Evolutionary conservation across 73 alveolate genomes (phyloP).

Genomic region (Uronychia binucleata): DNA sequence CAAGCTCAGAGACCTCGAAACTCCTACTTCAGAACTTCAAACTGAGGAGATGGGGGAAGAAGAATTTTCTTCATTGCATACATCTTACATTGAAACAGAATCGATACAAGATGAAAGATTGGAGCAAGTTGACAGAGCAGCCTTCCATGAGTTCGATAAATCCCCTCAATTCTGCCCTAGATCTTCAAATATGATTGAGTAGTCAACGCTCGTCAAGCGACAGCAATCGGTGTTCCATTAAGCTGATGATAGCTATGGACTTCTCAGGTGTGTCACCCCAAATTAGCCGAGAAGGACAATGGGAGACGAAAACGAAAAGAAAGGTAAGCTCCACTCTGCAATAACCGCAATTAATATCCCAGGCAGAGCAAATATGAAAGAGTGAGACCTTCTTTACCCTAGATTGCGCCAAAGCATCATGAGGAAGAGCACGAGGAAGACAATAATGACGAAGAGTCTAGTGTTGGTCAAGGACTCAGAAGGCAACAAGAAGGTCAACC

Average conservation of each 20-base stretch:
- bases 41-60: neutral
- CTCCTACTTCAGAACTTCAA: neutral
- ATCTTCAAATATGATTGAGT: neutral
- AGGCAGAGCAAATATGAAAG: neutral
- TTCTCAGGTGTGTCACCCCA: neutral
- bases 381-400: neutral
- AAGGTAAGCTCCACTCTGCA: neutral
- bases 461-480: constrained; percentile 17
- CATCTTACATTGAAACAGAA: neutral
- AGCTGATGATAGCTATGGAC: too few species aligned
- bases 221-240: too few species aligned
- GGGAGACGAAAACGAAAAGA: neutral
- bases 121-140: neutral
- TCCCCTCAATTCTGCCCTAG: neutral
- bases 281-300: neutral
- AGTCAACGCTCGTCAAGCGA: neutral
- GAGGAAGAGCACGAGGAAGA: neutral
- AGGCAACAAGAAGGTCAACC: constrained; percentile 52
- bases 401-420: neutral
- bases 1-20: neutral
- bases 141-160: neutral
- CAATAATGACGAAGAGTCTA: constrained; percentile 5
- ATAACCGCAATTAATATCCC: neutral
- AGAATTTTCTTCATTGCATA: neutral
- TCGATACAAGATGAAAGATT: neutral